These are phyloP conservation scores for Wallacemonas rigidus DNA, from an alignment of 208 protist genomes.

Conservation along the genomic window DNA sequence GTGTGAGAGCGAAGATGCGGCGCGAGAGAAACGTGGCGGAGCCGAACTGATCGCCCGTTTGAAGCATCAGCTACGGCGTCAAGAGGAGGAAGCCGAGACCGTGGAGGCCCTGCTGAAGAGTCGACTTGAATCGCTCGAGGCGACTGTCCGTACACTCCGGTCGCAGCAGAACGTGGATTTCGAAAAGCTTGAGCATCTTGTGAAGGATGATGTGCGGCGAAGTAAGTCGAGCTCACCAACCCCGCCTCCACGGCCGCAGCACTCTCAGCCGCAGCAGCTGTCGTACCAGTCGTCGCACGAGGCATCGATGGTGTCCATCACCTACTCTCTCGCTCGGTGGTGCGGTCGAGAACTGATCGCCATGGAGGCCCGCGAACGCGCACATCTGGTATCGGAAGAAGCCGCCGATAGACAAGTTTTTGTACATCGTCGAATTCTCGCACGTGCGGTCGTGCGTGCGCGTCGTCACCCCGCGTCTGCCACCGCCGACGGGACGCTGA, in stretches of 20 bases:
- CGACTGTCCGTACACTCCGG: not conserved
- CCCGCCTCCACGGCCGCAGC: not conserved
- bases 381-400: slow-evolving; percentile 26
- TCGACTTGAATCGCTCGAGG: not conserved
- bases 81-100: not conserved
- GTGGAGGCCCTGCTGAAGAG: not conserved
- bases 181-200: not conserved
- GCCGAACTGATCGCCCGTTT: not conserved
- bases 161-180: not conserved
- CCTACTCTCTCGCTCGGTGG: not conserved
- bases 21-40: not conserved
- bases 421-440: slow-evolving; percentile 1
- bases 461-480: not conserved
- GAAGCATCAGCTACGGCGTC: not conserved
- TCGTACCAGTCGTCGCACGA: not conserved
- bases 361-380: not conserved
- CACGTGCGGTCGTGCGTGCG: not conserved
- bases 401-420: slow-evolving; percentile 22
- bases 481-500: too few species aligned
- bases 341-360: not conserved
- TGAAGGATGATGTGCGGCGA: not conserved
- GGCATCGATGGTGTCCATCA: too few species aligned
- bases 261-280: not conserved
- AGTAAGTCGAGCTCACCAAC: not conserved
- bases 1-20: not conserved